Evolutionary conservation across 345 rosid species (phyloP).

Genomic region (Iberis pinnata): DNA sequence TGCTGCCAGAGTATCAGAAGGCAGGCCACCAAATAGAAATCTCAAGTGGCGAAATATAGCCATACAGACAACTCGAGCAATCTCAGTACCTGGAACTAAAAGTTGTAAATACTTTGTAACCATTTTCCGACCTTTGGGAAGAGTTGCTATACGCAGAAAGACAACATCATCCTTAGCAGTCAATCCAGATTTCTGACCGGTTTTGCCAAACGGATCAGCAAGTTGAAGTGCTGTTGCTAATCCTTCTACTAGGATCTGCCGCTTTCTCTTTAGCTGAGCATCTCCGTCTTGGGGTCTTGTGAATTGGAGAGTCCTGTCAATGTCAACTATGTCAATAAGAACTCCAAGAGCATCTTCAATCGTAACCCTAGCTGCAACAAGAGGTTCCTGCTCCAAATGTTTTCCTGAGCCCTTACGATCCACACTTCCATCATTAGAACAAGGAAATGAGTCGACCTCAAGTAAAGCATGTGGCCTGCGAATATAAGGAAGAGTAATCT

Average conservation of each 20-base stretch:
- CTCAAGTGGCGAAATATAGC: slow-evolving; percentile 90
- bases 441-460: slow-evolving; percentile 55
- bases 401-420: slow-evolving; percentile 56
- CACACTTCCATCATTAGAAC: slow-evolving; percentile 44
- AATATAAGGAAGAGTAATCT: slow-evolving; percentile 52
- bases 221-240: slow-evolving; percentile 87
- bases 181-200: slow-evolving; percentile 43
- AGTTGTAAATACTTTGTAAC: slow-evolving; percentile 67
- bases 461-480: slow-evolving; percentile 75
- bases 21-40: slow-evolving; percentile 78
- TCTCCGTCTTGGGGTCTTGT: slow-evolving; percentile 86
- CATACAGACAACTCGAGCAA: slow-evolving; percentile 87
- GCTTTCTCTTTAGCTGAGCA: slow-evolving; percentile 60
- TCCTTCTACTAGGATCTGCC: slow-evolving; percentile 75
- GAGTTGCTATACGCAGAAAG: slow-evolving; percentile 67
- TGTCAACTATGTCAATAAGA: slow-evolving; percentile 86
- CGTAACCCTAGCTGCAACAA: slow-evolving; percentile 93
- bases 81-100: slow-evolving; percentile 82
- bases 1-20: slow-evolving; percentile 57
- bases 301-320: slow-evolving; percentile 64
- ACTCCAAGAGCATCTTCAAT: slow-evolving; percentile 71
- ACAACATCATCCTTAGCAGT: slow-evolving; percentile 73
- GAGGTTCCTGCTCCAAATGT: slow-evolving; percentile 89
- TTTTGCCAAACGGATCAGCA: slow-evolving; percentile 79
- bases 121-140: slow-evolving; percentile 86